These are phyloP conservation scores for Brassica rapa DNA, from an alignment of 345 rosid species.

Conservation along the genomic window DNA sequence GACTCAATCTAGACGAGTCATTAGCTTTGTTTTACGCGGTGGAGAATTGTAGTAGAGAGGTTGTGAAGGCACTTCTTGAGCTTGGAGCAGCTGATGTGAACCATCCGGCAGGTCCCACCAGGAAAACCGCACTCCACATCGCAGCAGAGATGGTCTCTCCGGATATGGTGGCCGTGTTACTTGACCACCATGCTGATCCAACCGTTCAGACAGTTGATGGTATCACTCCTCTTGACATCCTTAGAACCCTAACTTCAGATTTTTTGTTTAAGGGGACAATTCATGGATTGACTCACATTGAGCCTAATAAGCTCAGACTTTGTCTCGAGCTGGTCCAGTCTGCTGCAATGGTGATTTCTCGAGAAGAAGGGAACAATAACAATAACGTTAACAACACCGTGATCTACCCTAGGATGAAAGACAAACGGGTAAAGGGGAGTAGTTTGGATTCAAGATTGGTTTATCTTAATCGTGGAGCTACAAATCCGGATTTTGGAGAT, in stretches of 20 bases:
- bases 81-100: conserved; percentile 97
- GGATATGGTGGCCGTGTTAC: conserved; percentile 93
- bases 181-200: conserved; percentile 97
- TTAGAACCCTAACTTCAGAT: conserved; percentile 92
- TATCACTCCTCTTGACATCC: conserved; percentile 83
- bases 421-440: conserved; percentile 56
- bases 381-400: conserved; percentile 45
- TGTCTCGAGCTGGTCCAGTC: conserved; percentile 98
- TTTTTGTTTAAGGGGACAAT: conserved; percentile 96
- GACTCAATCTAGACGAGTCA: conserved; percentile 87
- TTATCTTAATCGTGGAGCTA: conserved; percentile 85
- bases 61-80: conserved; percentile 92
- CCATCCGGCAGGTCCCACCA: conserved; percentile 79
- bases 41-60: conserved; percentile 94
- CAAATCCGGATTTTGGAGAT: conserved; percentile 50
- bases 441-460: conserved; percentile 80
- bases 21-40: conserved; percentile 90
- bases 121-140: conserved; percentile 87
- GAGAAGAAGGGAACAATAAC: conserved; percentile 78
- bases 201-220: conserved; percentile 88
- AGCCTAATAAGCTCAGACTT: conserved; percentile 92
- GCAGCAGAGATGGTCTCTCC: conserved; percentile 99
- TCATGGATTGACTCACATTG: conserved; percentile 88
- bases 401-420: conserved; percentile 66
- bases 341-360: conserved; percentile 86